Evolutionary conservation across 1,284 basidiomycete species (phyloP), one percentile per base, ranked within the genome.

Genomic region (Ustilago bromivora): DNA sequence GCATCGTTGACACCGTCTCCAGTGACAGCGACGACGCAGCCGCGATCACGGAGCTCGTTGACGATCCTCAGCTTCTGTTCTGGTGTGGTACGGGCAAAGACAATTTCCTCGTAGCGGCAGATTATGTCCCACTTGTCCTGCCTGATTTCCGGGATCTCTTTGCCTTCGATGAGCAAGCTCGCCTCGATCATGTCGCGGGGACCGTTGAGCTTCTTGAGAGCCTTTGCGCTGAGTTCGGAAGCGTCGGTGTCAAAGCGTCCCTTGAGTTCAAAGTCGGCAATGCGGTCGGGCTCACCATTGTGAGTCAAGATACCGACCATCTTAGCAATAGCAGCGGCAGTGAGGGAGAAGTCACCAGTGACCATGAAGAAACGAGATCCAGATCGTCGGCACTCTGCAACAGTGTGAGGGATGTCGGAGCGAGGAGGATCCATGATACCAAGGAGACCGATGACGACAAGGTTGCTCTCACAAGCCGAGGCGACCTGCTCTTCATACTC

Each of bases 1-100:
- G 91, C 90, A 76, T 92, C 91, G 78, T 92, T 92, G 17, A 92
- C 90, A 17, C 91, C 91, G 78, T 92, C 91, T 31, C 92, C 91
- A 2, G 90, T 90, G 78, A 89, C 87, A n/a, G 88, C 90, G 32
- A 91, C 90, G 11, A 88, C 87, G 58, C 89, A 88, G 52, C 88
- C 89, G 4, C 89, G 87, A 17, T 84, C 85, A 80, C 91, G 90
- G 71, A 91, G 88, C 55, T 89, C 88, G 64, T 89, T 89, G 66
- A 92, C 92, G 68, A 93, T 92, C 40, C 88, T 88, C 15, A 93
- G 87, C 84, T 93, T 93, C 69, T 87, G 85, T 82, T 92, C 91
- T 0, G 92, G 92, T 0, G 91, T 91, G 1, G 91, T 92, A 36
- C 92, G 89, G 0, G 92, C 91, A 71, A 93, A 93, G 9, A 92